Conservation (phyloP, 768 basidiomycete genomes). For the Mrakia gelida region DNA sequence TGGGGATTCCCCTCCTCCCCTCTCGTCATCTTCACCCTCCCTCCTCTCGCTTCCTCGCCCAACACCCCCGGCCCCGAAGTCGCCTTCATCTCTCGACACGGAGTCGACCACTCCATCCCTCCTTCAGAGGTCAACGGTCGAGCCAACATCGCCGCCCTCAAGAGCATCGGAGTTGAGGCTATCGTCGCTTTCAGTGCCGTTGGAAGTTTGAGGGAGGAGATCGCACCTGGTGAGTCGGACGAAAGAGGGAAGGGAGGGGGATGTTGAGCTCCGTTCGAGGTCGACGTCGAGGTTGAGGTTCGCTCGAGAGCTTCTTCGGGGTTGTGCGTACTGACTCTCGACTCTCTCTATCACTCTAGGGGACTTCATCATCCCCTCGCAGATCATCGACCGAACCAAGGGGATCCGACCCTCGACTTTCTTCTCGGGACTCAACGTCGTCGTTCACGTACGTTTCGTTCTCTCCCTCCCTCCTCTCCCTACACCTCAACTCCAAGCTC, state of each 20-base stretch:
- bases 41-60: constrained; percentile 39
- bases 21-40: constrained; percentile 83
- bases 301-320: neutral
- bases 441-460: constrained; percentile 57
- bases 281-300: neutral
- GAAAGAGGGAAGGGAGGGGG: no score
- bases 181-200: constrained; percentile 94
- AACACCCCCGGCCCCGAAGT: constrained; percentile 58
- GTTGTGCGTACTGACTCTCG: constrained; percentile 48
- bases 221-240: constrained; percentile 43
- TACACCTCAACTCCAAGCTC: no score
- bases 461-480: no score
- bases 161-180: constrained; percentile 80
- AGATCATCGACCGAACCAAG: constrained; percentile 96
- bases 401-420: constrained; percentile 81
- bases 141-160: constrained; percentile 94
- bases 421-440: constrained; percentile 75
- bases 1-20: constrained; percentile 91
- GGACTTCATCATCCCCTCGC: constrained; percentile 77
- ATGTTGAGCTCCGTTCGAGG: neutral
- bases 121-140: constrained; percentile 78
- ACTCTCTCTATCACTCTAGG: constrained; percentile 46
- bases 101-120: constrained; percentile 66
- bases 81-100: constrained; percentile 91
- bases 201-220: constrained; percentile 88